These are phyloP conservation scores for Starmerella davenportii DNA, from an alignment of 805 yeast genomes.

Conservation along the genomic window DNA sequence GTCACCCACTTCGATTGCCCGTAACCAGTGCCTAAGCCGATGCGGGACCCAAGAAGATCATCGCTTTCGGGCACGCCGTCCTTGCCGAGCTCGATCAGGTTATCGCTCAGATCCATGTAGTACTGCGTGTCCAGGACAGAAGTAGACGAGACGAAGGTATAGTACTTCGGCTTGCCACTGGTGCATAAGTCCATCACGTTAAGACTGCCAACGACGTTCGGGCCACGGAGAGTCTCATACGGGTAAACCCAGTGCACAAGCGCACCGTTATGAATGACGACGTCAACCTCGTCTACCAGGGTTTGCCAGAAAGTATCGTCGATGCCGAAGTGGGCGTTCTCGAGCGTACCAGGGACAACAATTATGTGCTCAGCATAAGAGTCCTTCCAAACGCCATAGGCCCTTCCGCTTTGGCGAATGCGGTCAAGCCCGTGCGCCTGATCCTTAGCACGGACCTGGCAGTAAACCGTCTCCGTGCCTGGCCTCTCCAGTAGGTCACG, in stretches of 20 bases:
- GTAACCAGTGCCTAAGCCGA: conserved; percentile 77
- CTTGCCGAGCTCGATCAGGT: conserved; percentile 41
- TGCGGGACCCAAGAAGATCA: conserved; percentile 60
- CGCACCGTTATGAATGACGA: conserved; percentile 90
- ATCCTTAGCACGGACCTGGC: conserved; percentile 79
- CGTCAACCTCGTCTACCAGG: conserved; percentile 49
- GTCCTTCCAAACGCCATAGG: conserved; percentile 69
- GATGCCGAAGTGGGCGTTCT: conserved; percentile 56
- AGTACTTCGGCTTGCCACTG: conserved; percentile 65
- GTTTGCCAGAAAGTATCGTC: conserved; percentile 36
- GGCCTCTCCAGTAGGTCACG: conserved; percentile 52
- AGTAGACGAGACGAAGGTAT: conserved; percentile 88
- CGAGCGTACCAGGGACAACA: conserved; percentile 68
- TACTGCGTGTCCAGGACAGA: conserved; percentile 77
- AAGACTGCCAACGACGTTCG: conserved; percentile 77
- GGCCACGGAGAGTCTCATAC: conserved; percentile 71
- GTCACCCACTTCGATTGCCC: conserved; percentile 98
- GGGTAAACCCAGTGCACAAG: conserved; percentile 98
- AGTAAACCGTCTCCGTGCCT: conserved; percentile 40
- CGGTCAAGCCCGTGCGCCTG: conserved; percentile 57
- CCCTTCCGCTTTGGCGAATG: conserved; percentile 51
- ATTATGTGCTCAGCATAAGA: conserved; percentile 39
- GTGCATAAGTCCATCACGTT: conserved; percentile 65
- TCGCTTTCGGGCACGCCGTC: conserved; percentile 70
- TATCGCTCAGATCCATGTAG: conserved; percentile 60